Base-by-base conservation (phyloP, 768 basidiomycete genomes). In the Pleurotus tuoliensis region DNA sequence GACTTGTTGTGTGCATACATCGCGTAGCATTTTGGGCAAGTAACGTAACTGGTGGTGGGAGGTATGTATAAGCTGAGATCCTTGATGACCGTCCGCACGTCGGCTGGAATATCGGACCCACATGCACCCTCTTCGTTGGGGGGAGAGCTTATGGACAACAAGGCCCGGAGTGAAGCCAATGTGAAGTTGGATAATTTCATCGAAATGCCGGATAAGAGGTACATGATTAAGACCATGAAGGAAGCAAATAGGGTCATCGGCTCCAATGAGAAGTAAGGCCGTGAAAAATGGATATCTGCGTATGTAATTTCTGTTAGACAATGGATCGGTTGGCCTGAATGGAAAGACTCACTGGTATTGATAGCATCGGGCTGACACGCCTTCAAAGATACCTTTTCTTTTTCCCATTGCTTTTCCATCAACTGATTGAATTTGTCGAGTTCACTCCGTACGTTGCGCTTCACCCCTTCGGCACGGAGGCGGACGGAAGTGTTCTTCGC, bases 1-100 rank as follows among this genome's bases (percentile, higher is more conserved):
- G 30, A 30, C 30, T 30, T 30, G 58, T 30, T 7, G 56, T 22
- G 22, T 62, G 30, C 52, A 46, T 68, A 70, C 1, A 52, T 60
- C 34, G 24, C 63, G 39, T 58, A 71, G 46, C 70, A 71, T 39
- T 56, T 57, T 9, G 64, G 63, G 44, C 71, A 72, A 24, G 63
- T 66, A 4, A 63, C 59, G 38, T 59, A 68, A 4, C 57, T 55
- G 4, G 40, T 55, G n/a, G 58, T 62, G 7, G 24, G 46, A 5
- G 67, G 63, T 0, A 65, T 61, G 0, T 47, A 13, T 15, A 67
- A 56, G 20, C 61, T 52, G 34, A 63, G 59, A 39, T 48, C 58
- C 20, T 62, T 60, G 22, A 59, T n/a, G 18, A 67, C 54, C 7
- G 63, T 63, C 13, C 57, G 44, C 16, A 64, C 58, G 30, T 68